These are phyloP conservation scores for Marchantia paleacea DNA, from an alignment of 225 moss, liverwort and hornwort species.

Conservation along the genomic window DNA sequence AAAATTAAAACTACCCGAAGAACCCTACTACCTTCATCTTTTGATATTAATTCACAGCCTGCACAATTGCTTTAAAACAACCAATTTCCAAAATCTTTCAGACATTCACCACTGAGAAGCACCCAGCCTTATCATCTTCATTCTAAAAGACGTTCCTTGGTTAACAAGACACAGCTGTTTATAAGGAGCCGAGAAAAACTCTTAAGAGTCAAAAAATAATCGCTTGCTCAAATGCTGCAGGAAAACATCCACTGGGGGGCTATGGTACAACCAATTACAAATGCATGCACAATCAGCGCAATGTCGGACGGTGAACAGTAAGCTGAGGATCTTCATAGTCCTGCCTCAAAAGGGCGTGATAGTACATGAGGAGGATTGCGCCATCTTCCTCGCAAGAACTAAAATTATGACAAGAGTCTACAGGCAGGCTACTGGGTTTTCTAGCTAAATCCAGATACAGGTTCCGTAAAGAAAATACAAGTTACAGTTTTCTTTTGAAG, in stretches of 20 bases:
- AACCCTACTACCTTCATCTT: no score
- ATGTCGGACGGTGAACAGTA: background rate
- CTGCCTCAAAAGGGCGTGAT: background rate
- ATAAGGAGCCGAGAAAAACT: background rate
- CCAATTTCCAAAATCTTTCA: no score
- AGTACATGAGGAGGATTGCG: constrained; percentile 2
- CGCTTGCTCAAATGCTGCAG: background rate
- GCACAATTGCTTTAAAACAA: no score
- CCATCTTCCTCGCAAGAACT: background rate
- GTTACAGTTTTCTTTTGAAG: background rate
- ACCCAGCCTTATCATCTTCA: no score
- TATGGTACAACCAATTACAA: background rate
- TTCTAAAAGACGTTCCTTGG: no score
- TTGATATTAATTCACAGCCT: no score
- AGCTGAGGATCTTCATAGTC: background rate
- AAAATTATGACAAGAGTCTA: background rate
- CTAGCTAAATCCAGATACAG: background rate
- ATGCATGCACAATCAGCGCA: background rate
- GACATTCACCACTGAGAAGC: no score
- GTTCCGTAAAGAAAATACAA: background rate
- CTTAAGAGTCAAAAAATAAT: background rate
- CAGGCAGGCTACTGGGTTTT: constrained; percentile 4
- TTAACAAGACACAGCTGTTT: no score
- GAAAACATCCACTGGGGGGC: background rate
- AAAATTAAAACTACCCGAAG: no score